Conservation (phyloP, 2,329 filamentous ascomycete genomes). For the Chrysosporium keratinophilum region DNA sequence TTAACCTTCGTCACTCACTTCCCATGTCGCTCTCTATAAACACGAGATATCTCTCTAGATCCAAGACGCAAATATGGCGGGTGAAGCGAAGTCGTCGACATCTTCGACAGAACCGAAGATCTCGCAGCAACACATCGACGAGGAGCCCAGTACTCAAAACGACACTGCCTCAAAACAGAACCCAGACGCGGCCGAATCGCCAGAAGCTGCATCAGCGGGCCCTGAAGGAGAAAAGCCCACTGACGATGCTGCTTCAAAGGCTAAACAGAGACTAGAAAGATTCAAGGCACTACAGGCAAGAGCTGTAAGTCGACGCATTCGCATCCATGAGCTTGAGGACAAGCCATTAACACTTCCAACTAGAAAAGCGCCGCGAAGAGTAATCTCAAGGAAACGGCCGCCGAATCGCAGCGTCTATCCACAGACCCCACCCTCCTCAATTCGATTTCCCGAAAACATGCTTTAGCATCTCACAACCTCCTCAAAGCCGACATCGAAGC, state of each 20-base stretch:
- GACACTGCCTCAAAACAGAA: not conserved
- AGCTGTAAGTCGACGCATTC: conserved; percentile 39
- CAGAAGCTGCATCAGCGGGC: not conserved
- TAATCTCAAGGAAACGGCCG: conserved; percentile 74
- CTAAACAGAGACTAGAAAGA: conserved; percentile 59
- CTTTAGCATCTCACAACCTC: conserved; percentile 81
- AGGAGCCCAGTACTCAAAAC: not conserved
- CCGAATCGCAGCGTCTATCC: conserved; percentile 68
- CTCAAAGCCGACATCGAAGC: conserved; percentile 85
- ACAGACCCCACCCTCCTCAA: conserved; percentile 68
- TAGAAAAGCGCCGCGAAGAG: conserved; percentile 35
- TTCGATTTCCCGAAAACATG: conserved; percentile 72
- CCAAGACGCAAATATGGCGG: not conserved
- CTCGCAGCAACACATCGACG: not conserved
- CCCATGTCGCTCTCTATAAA: not conserved
- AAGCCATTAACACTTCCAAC: not conserved
- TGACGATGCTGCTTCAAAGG: conserved; percentile 19
- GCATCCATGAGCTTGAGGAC: not conserved
- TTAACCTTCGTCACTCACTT: not conserved
- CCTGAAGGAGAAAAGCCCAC: not conserved
- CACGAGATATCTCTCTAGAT: not conserved
- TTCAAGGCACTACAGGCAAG: conserved; percentile 82
- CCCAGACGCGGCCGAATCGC: not conserved
- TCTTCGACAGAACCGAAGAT: not conserved
- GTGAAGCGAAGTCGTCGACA: not conserved